phyloP scores from a whole-genome alignment of 2,329 filamentous ascomycete species.

The Sporothrix protearum region DNA sequence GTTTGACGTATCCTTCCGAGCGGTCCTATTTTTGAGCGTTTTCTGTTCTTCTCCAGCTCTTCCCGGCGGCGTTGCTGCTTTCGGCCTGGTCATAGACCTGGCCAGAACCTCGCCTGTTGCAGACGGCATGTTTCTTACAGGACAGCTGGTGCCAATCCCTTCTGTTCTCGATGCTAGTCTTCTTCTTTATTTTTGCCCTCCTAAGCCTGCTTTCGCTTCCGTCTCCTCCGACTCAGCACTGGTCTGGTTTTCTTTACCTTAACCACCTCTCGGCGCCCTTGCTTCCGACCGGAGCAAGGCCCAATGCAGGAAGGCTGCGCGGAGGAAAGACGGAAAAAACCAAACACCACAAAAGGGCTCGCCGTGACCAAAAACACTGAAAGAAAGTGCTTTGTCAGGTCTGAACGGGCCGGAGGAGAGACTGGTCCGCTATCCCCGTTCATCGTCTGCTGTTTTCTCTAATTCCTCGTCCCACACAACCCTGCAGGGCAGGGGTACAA shows the following conservation, averaged over 20 bases:
- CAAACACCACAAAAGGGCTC: neutral
- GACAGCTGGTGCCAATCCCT: constrained; percentile 5
- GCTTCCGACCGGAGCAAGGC: neutral
- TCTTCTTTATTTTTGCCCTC: neutral
- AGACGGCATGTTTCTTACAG: neutral
- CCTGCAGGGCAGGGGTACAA: constrained; percentile 13
- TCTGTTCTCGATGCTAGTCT: constrained; percentile 1
- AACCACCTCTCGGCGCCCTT: neutral
- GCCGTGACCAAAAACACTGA: neutral
- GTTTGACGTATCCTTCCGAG: neutral
- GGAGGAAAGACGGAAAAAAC: neutral
- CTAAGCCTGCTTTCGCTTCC: neutral
- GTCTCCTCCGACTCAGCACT: neutral
- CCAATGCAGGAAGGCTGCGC: neutral
- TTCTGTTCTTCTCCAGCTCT: neutral
- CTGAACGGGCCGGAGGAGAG: neutral
- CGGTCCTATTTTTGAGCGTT: neutral
- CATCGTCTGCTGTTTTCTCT: neutral
- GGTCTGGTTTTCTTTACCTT: neutral
- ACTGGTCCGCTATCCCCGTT: neutral
- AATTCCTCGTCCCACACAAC: neutral
- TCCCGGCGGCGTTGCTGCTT: neutral
- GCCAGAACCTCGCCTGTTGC: neutral
- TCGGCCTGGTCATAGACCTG: neutral
- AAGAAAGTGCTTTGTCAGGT: neutral